These are phyloP conservation scores for Alternaria angustiovoidea DNA, from an alignment of 2,329 filamentous ascomycete genomes.

Conservation along the genomic window DNA sequence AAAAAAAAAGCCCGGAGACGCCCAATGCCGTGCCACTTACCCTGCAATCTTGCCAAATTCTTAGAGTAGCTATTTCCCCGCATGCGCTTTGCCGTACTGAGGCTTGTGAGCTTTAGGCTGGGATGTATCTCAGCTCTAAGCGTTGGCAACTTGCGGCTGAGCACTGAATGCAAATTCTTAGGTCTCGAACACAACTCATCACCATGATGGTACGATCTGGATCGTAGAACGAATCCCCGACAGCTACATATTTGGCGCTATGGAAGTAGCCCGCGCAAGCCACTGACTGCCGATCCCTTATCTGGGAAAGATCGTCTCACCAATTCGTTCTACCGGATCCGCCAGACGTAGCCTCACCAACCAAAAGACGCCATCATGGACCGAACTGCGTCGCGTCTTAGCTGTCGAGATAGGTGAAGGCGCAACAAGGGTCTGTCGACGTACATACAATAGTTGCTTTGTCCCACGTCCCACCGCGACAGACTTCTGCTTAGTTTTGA, in stretches of 20 bases:
- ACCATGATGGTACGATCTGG: slow-evolving; percentile 18
- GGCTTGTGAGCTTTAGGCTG: background rate
- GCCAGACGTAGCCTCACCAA: slow-evolving; percentile 37
- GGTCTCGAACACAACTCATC: slow-evolving; percentile 1
- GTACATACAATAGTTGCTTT: slow-evolving; percentile 12
- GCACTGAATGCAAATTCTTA: background rate
- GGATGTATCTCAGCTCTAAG: background rate
- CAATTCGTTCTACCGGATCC: slow-evolving; percentile 24
- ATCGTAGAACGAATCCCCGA: slow-evolving; percentile 18
- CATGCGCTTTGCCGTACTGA: background rate
- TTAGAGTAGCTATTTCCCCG: background rate
- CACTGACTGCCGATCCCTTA: slow-evolving; percentile 21
- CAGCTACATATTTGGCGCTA: slow-evolving; percentile 27
- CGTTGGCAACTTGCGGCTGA: slow-evolving; percentile 1
- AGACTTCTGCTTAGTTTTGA: slow-evolving; percentile 17
- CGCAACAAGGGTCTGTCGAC: slow-evolving; percentile 5
- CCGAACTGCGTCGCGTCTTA: slow-evolving; percentile 18
- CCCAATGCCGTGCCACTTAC: slow-evolving; percentile 13
- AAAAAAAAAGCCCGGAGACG: slow-evolving; percentile 13
- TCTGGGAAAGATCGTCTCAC: slow-evolving; percentile 25
- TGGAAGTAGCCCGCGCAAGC: slow-evolving; percentile 32
- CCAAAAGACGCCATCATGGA: slow-evolving; percentile 34
- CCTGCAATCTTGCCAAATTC: background rate
- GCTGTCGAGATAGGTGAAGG: slow-evolving; percentile 35
- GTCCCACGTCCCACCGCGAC: slow-evolving; percentile 29